Base-by-base conservation (phyloP, 176 grass and related monocot species). In the Raddia distichophylla region DNA sequence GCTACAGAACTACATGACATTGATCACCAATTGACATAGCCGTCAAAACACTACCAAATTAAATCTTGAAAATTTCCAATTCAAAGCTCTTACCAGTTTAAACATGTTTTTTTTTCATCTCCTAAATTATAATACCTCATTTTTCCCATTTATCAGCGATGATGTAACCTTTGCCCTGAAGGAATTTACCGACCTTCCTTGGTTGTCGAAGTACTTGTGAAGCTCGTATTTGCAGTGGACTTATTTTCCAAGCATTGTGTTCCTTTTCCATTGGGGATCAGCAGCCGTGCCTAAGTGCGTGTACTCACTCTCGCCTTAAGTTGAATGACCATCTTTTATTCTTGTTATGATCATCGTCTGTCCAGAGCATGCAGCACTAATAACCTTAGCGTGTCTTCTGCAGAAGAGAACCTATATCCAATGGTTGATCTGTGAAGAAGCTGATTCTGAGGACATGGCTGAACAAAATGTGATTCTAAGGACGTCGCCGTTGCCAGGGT, bases 151-250 rank as follows among this genome's bases (percentile, higher is more conserved):
- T 77, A 80, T 62, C 79, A 95, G 92, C 79, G 95, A 98, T 10
- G 95, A 98, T 78, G 76, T 98, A 82, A 89, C 95, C 76, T 98
- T 98, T 92, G 92, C 92, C 4, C 88, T 98, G 27, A 98, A 93
- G 84, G 86, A 98, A 71, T 93, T 90, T 13, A 61, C 90, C 34
- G 92, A 95, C 40, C 63, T 95, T 69, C 92, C 92, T 50, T 98
- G 95, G 95, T 72, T 95, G 78, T 91, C 92, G n/a, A 94, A 91
- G 75, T 98, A 98, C 71, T 40, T 98, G 64, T 98, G 76, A 86
- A 75, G 52, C 22, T 74, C 64, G 10, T 49, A 62, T 10, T 47
- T 67, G 14, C 52, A 72, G 47, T 65, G 37, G 13, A 12, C 2
- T 12, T 51, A 17, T 8, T 66, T 60, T 82, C 15, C n/a, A 45